Conservation (phyloP, 257 asterid species). For the Cordia subcordata region DNA sequence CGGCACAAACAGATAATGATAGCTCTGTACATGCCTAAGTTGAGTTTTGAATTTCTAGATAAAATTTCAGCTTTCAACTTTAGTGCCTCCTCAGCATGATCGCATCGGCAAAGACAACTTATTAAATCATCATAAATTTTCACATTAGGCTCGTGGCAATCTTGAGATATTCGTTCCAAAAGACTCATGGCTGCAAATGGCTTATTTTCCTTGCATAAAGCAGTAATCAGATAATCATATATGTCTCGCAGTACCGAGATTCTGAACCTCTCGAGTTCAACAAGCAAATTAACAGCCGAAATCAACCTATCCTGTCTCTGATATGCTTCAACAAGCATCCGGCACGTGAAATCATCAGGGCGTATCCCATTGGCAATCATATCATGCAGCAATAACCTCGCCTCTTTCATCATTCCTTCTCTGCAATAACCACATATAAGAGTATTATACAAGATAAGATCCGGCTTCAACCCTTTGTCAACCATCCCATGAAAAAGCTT, state of each 20-base stretch:
- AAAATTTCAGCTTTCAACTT: conserved; percentile 49
- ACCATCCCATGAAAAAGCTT: conserved; percentile 57
- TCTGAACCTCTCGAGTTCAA: conserved; percentile 57
- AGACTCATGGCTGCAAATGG: conserved; percentile 87
- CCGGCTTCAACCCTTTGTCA: conserved; percentile 64
- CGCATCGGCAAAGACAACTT: conserved; percentile 54
- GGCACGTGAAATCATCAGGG: conserved; percentile 69
- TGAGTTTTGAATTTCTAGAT: conserved; percentile 41
- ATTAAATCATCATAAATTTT: conserved; percentile 50
- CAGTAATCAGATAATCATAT: conserved; percentile 49
- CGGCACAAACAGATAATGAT: conserved; percentile 57
- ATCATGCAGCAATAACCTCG: conserved; percentile 51
- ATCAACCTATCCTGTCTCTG: conserved; percentile 48
- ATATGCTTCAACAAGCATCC: conserved; percentile 68
- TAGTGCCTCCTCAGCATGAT: conserved; percentile 49
- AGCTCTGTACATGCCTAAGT: conserved; percentile 41
- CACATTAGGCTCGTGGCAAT: conserved; percentile 36
- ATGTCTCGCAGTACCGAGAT: conserved; percentile 46
- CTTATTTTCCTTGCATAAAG: conserved; percentile 58
- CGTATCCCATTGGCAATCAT: conserved; percentile 55
- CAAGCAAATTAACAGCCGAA: conserved; percentile 68
- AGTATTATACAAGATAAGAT: conserved; percentile 54
- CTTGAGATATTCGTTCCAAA: conserved; percentile 39
- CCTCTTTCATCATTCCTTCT: conserved; percentile 79
- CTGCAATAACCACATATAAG: conserved; percentile 72